Evolutionary conservation across 257 asterid genomes (phyloP).

Genomic region (Perilla frutescens): DNA sequence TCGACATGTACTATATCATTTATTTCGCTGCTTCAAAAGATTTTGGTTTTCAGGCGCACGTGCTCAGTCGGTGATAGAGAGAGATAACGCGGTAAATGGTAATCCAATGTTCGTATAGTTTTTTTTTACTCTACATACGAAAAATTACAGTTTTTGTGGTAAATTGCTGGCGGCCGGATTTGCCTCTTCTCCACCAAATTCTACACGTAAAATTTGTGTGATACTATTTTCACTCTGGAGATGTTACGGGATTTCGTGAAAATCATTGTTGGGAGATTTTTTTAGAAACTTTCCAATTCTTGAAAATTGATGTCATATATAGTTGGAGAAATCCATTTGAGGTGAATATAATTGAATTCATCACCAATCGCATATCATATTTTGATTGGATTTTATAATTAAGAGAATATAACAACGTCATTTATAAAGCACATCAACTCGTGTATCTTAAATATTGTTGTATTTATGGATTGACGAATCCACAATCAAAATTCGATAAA

Average conservation of each 20-base stretch:
- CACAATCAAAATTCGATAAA: too few species aligned
- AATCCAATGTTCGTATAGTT: not conserved
- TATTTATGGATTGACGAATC: too few species aligned
- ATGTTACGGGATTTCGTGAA: not conserved
- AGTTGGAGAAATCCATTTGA: too few species aligned
- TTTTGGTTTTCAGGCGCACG: conserved; percentile 42
- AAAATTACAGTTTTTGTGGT: conserved; percentile 23
- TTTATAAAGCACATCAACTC: too few species aligned
- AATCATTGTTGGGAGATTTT: too few species aligned
- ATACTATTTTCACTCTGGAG: not conserved
- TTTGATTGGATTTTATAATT: too few species aligned
- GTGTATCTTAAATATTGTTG: too few species aligned
- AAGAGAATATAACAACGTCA: too few species aligned
- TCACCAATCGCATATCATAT: too few species aligned
- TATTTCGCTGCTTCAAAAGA: conserved; percentile 26
- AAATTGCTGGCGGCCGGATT: conserved; percentile 33
- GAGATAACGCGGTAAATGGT: conserved; percentile 29
- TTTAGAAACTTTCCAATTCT: too few species aligned
- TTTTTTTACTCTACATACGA: not conserved
- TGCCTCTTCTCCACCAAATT: conserved; percentile 38
- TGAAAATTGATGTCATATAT: too few species aligned
- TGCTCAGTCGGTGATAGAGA: conserved; percentile 33
- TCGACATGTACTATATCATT: conserved; percentile 38
- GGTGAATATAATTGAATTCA: too few species aligned
- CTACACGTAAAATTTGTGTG: not conserved